Conservation (phyloP, 2,329 filamentous ascomycete genomes). For the Diaporthe aspalathi region DNA sequence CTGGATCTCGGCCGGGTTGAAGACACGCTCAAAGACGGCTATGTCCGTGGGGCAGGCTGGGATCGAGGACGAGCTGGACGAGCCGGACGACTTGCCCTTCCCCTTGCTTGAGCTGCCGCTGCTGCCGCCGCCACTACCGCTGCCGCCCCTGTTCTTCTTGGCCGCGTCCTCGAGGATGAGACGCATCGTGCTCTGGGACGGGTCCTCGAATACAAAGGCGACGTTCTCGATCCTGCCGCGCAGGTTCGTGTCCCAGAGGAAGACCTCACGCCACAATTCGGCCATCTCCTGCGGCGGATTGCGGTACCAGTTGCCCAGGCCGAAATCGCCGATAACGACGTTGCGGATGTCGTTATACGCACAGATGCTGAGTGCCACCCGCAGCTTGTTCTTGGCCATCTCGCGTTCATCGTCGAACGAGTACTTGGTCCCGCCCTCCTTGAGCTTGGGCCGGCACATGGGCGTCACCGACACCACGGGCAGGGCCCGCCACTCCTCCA, state of each 20-base stretch:
- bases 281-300: conserved; percentile 75
- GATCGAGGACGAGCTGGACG: conserved; percentile 37
- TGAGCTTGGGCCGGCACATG: conserved; percentile 78
- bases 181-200: conserved; percentile 62
- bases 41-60: conserved; percentile 54
- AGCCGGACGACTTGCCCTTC: conserved; percentile 36
- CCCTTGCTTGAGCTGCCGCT: conserved; percentile 44
- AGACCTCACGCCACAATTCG: conserved; percentile 73
- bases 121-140: conserved; percentile 39
- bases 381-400: conserved; percentile 79
- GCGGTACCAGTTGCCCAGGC: conserved; percentile 70
- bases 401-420: conserved; percentile 78
- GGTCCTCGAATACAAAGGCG: conserved; percentile 73
- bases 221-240: conserved; percentile 71
- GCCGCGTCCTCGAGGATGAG: conserved; percentile 66
- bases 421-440: conserved; percentile 74
- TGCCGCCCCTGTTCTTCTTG: conserved; percentile 60
- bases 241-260: conserved; percentile 72
- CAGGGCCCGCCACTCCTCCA: conserved; percentile 65
- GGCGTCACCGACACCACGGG: conserved; percentile 81
- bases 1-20: conserved; percentile 62
- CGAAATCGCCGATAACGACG: conserved; percentile 73
- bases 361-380: conserved; percentile 76
- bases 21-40: conserved; percentile 65
- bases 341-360: conserved; percentile 67